Conservation (phyloP, 2,329 filamentous ascomycete genomes). For the Stagonosporopsis cucurbitacearum region DNA sequence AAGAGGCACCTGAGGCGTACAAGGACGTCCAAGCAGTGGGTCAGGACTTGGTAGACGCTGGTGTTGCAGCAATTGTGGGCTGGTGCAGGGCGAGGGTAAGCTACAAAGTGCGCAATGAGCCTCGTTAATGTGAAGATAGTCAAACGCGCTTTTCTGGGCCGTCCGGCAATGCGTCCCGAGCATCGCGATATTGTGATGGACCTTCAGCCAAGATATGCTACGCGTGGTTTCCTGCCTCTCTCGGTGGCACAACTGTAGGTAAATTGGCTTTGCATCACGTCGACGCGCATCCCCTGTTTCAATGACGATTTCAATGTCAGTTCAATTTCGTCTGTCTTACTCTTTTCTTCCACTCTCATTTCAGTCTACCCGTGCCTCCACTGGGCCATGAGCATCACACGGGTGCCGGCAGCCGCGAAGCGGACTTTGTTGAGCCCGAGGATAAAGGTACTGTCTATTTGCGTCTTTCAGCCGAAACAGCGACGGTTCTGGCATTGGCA, state of each 20-base stretch:
- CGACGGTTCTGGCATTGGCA: slow-evolving; percentile 13
- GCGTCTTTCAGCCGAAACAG: slow-evolving; percentile 19
- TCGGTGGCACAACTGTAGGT: slow-evolving; percentile 5
- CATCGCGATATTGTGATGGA: slow-evolving; percentile 1
- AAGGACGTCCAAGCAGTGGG: slow-evolving; percentile 49
- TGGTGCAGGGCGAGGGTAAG: slow-evolving; percentile 46
- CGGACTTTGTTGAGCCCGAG: background rate
- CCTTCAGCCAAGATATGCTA: slow-evolving; percentile 9
- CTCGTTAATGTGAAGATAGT: slow-evolving; percentile 13
- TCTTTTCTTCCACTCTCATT: slow-evolving; percentile 5
- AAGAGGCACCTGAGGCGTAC: slow-evolving; percentile 50
- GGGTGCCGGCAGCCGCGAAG: background rate
- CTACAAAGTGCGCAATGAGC: slow-evolving; percentile 50
- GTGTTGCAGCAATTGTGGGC: slow-evolving; percentile 41
- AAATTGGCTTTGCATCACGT: slow-evolving; percentile 24
- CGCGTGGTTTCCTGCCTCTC: slow-evolving; percentile 6
- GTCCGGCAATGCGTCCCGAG: background rate
- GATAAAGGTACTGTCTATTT: slow-evolving; percentile 12
- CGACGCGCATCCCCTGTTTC: slow-evolving; percentile 10
- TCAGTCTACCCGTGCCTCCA: background rate
- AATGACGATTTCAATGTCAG: slow-evolving; percentile 6
- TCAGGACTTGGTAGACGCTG: slow-evolving; percentile 44
- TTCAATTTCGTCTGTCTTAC: slow-evolving; percentile 12
- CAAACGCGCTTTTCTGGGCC: background rate
- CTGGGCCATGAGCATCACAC: background rate